A percentile compares a stretch with the other conserved stretches of the same genome.
These are phyloP conservation scores for Tubosaeta sp. DNA, from an alignment of 768 basidiomycete species.

Conservation along the genomic window DNA sequence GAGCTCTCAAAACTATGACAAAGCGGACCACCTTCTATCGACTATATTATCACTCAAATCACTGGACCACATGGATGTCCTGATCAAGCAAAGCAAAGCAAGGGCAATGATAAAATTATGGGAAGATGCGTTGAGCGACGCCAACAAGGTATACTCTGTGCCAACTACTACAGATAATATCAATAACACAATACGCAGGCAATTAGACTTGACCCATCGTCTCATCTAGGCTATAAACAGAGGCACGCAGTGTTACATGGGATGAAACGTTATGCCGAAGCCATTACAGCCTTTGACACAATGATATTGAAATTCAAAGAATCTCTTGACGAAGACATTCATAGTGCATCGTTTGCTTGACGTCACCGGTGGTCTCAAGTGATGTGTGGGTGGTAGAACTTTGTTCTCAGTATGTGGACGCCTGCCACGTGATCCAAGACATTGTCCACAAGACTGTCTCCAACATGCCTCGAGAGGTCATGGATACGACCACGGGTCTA, in stretches of 20 bases:
- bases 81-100: slow-evolving; percentile 1
- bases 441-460: background rate
- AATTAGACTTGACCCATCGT: background rate
- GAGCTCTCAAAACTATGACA: too few species aligned
- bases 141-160: too few species aligned
- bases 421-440: background rate
- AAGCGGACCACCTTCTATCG: too few species aligned
- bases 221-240: too few species aligned
- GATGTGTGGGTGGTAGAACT: background rate
- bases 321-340: background rate
- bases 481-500: background rate
- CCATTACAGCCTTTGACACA: too few species aligned
- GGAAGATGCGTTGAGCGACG: background rate
- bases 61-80: background rate
- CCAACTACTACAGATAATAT: background rate
- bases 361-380: too few species aligned
- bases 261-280: too few species aligned
- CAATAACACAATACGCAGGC: background rate
- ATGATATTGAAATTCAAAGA: background rate
- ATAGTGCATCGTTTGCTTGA: background rate
- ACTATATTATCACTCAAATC: too few species aligned
- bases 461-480: background rate
- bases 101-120: background rate
- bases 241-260: too few species aligned
- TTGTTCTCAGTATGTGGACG: background rate